Base-by-base conservation (phyloP, 352 stramenopile genomes). In the Saprolegnia parasitica region DNA sequence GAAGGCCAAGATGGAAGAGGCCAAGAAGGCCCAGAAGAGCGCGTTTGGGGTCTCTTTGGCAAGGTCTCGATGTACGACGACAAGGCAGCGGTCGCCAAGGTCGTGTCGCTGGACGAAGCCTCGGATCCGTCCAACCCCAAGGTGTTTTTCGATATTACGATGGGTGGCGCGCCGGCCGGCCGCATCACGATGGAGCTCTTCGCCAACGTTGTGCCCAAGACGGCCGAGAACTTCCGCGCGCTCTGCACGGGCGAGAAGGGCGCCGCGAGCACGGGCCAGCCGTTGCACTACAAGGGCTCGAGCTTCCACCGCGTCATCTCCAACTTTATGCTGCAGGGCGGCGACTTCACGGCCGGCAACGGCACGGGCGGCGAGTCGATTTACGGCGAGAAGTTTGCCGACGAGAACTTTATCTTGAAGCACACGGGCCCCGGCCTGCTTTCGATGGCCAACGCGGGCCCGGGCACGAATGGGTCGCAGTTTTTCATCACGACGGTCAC, bases 341-440 rank as follows among this genome's bases (percentile, higher is more conserved):
- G 96, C 23, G 96, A 99, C 78, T 99, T 99, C 75, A 99, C 96
- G 40, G 75, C 88, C 64, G 89, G 90, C 46, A 98, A 98, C 72
- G 96, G 97, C 72, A 98, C 90, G 49, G 96, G 96, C 58, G 96
- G 96, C 61, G 97, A 99, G 56, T 92, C 82, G 74, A 95, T 95
- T 49, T 97, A 95, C 76, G 92, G 91, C 57, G 88, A 97, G 71
- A 97, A 97, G 75, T 97, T 98, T 80, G 84, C 81, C 45, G 96
- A 99, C 79, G 96, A 99, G 79, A 99, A 99, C 84, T 99, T 99
- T 78, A 75, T 81, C n/a, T 79, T 98, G 49, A 98, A 97, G 75
- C 97, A 99, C 81, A 97, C 91, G 72, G 89, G 97, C 68, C 77
- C 89, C 54, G 97, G 96, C 20, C 84, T 98, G 62, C 77, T 99